Base-by-base conservation (phyloP, 805 yeast genomes). In the Jamesozyma lodderae region DNA sequence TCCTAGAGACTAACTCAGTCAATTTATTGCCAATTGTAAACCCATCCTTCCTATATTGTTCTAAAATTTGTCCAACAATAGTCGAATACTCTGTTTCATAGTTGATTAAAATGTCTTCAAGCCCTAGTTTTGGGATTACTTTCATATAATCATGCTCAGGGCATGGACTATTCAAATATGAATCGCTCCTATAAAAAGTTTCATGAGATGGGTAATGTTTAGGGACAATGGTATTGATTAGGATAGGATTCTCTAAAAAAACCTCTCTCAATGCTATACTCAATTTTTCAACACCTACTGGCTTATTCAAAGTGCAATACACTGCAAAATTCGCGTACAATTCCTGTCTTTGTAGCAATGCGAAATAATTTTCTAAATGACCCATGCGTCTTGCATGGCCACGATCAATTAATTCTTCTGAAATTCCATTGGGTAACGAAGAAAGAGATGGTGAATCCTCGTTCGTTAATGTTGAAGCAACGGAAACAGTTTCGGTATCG, bases 321-420 rank as follows among this genome's bases (percentile, higher is more conserved):
- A 52, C 21, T 9, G 37, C 35, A 37, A 54, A 56, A 37, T 48
- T 52, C 6, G 47, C 31, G 26, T 56, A 56, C 27, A 55, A 22
- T 4, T 44, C 41, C 37, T 53, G 56, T 35, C 59, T 49, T 32
- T 45, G 51, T 17, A 45, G 22, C 11, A 48, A 15, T 1, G 54
- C 58, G 37, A 56, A 53, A 40, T 47, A 47, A 35, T 51, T 46
- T 38, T 56, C 59, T 22, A 55, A 23, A 34, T 46, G 49, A 9
- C 58, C 61, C 48, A 54, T 41, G 14, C 51, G 49, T 40, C 61
- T 48, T 3, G 55, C 56, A 46, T 56, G 61, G 16, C 59, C 59
- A 21, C 43, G 40, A 13, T 43, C 44, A 11, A 47, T 37, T 37
- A 45, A 31, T 20, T 42, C 35, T 23, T 29, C 15, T 3, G 36